Evolutionary conservation across 1,284 basidiomycete species (phyloP), one percentile per base, ranked within the genome.

Genomic region (Apiotrichum veenhuisii): DNA sequence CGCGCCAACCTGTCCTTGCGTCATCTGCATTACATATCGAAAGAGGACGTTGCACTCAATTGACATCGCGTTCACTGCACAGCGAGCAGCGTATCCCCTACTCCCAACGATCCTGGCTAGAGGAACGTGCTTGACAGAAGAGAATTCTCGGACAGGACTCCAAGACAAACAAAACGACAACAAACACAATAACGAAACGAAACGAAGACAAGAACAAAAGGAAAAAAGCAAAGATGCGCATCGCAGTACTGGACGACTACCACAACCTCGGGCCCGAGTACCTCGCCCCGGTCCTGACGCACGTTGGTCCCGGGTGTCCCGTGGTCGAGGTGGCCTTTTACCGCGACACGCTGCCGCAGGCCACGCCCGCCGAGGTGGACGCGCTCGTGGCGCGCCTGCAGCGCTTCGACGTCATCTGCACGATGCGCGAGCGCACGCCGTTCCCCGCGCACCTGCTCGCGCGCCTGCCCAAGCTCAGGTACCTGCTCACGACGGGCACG

Each of bases 361-460:
- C 34, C 26, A 36, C 25, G n/a, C 17, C 30, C 5, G 27, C 1
- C 12, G 17, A 38, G 37, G 12, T 14, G 2, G 80, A 83, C 55
- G 70, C 70, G 22, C 78, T 86, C 3, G 80, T 79, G 2, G 64
- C 78, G 42, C 77, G 83, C 43, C 77, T 87, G 40, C 63, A 78
- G 45, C 77, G 79, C 0, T 86, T 82, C 71, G 70, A 81, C 7
- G 80, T 87, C 38, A 78, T 87, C n/a, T 83, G 82, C 65, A 80
- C 84, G 4, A 87, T 86, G 85, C 78, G 85, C 54, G 85, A 87
- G 68, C 77, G 85, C 36, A 86, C 85, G 0, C 83, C 81, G 57
- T 82, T 87, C 64, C 65, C 77, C 9, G 71, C 77, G 11, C 74
- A 78, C 0, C 61, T 85, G 8, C 67, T 87, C 42, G 80, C 81